These are phyloP conservation scores for Aspergillus intermedius DNA, from an alignment of 2,329 filamentous ascomycete genomes.

Conservation along the genomic window DNA sequence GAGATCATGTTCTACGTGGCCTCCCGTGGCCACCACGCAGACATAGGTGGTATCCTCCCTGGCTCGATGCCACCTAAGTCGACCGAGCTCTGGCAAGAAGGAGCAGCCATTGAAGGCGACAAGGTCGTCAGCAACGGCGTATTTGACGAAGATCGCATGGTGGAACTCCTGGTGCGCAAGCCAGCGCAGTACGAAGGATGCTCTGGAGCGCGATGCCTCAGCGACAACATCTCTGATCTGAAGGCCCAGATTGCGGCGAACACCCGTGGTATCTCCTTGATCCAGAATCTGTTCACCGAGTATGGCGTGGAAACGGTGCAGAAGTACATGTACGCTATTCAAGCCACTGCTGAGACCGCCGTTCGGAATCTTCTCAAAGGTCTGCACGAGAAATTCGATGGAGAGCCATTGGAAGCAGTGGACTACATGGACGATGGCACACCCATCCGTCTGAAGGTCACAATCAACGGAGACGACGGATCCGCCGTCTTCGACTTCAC, in stretches of 20 bases:
- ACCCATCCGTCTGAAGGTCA: constrained; percentile 67
- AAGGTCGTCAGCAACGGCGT: constrained; percentile 68
- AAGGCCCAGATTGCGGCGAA: constrained; percentile 85
- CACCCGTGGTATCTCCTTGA: constrained; percentile 74
- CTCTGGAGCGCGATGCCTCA: constrained; percentile 69
- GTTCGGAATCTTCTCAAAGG: constrained; percentile 68
- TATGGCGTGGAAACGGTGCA: constrained; percentile 72
- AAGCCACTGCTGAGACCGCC: constrained; percentile 69
- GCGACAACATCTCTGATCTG: constrained; percentile 78
- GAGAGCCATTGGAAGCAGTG: constrained; percentile 63
- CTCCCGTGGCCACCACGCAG: constrained; percentile 72
- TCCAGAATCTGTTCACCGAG: constrained; percentile 66
- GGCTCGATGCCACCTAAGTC: constrained; percentile 68
- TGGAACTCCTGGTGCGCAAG: constrained; percentile 63
- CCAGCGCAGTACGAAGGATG: constrained; percentile 70
- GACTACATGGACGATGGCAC: constrained; percentile 87
- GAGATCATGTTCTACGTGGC: constrained; percentile 78
- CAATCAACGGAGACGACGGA: constrained; percentile 66
- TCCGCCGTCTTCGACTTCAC: constrained; percentile 72
- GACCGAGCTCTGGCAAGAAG: constrained; percentile 43
- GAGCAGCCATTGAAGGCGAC: constrained; percentile 41
- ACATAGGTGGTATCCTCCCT: constrained; percentile 76
- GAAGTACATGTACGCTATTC: constrained; percentile 77
- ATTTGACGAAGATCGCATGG: constrained; percentile 72
- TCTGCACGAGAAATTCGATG: constrained; percentile 63